Evolutionary conservation across 75 land plant genomes (phyloP).

Genomic region (Picea sitchensis): DNA sequence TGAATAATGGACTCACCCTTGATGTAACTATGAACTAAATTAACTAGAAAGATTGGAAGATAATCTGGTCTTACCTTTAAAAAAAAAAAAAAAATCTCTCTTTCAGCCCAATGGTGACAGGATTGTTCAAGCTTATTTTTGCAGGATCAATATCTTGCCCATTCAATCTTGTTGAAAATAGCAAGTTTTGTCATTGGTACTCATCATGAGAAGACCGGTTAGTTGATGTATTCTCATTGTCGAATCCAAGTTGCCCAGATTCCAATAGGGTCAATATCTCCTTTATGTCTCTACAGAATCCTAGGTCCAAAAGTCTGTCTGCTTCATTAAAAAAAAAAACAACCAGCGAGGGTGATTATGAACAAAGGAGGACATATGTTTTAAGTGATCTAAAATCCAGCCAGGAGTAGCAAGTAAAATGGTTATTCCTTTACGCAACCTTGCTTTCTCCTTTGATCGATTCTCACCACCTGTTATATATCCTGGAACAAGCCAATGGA

Average conservation of each 20-base stretch:
- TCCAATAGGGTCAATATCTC: conserved; percentile 64
- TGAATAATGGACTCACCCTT: too few relatives aligned
- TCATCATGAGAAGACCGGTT: conserved; percentile 4
- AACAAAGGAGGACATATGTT: conserved; percentile 71
- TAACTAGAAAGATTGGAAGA: too few relatives aligned
- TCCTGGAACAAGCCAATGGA: conserved; percentile 93
- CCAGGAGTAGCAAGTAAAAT: conserved; percentile 96
- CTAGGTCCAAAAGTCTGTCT: conserved; percentile 90
- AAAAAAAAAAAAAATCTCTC: background rate
- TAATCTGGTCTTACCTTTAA: background rate
- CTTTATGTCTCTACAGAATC: conserved; percentile 88
- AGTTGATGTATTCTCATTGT: conserved; percentile 11
- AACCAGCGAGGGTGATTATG: conserved; percentile 68
- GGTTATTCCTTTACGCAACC: conserved; percentile 94
- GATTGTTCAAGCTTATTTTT: conserved; percentile 76
- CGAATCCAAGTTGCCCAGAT: conserved; percentile 20
- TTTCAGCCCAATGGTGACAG: conserved; percentile 17
- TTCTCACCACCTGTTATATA: conserved; percentile 92
- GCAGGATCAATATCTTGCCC: conserved; percentile 85
- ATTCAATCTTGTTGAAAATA: conserved; percentile 90
- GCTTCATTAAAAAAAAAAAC: conserved; percentile 78
- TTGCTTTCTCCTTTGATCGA: conserved; percentile 88
- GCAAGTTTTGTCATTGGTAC: conserved; percentile 60
- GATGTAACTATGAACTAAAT: too few relatives aligned
- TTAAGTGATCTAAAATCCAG: conserved; percentile 87